Base-by-base conservation (phyloP, 2,329 filamentous ascomycete genomes). In the Trichoderma asperellum region DNA sequence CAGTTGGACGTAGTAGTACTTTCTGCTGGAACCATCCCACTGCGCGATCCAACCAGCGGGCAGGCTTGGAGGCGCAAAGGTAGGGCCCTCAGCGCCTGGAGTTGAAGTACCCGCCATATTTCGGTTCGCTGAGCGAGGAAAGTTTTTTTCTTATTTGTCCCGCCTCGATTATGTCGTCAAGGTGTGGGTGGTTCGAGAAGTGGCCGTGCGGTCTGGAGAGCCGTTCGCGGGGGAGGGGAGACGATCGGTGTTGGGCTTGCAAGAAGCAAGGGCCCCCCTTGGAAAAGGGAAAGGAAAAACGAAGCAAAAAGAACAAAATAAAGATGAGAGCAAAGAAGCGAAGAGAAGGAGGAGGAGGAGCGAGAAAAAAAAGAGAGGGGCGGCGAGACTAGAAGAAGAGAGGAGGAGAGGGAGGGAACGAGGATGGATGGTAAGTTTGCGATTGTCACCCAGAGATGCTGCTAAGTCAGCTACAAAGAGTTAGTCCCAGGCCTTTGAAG, bases 1-100 rank as follows among this genome's bases (percentile, higher is more conserved):
- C 67, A 92, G 86, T 79, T 92, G 89, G 62, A 92, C 90, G 77
- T 88, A 91, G 79, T 91, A 91, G 77, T 91, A 91, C 78, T 90
- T 90, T 77, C 83, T 86, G 78, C 84, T 88, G 68, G 83, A 77
- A 71, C 85, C 86, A 76, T 91, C 89, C 89, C 89, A 91, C 80
- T 91, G 89, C 70, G 88, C 88, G 75, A 90, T 91, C 89, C 89
- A 91, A 75, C 89, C 89, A 14, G 87, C 80, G 61, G 89, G 89
- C 64, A 91, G 83, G 58, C 83, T 81, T 59, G 89, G 89, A 72
- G 89, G 89, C 72, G 82, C 84, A 74, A 83, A 88, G 75, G 85
- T 86, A 73, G 87, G 87, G 75, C 87, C 87, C 76, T 87, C 85
- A 79, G 84, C 83, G 79, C 84, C 83, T 72, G 87, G 87, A 73